Conservation (phyloP, 2,329 filamentous ascomycete species). For the Nemania serpens region DNA sequence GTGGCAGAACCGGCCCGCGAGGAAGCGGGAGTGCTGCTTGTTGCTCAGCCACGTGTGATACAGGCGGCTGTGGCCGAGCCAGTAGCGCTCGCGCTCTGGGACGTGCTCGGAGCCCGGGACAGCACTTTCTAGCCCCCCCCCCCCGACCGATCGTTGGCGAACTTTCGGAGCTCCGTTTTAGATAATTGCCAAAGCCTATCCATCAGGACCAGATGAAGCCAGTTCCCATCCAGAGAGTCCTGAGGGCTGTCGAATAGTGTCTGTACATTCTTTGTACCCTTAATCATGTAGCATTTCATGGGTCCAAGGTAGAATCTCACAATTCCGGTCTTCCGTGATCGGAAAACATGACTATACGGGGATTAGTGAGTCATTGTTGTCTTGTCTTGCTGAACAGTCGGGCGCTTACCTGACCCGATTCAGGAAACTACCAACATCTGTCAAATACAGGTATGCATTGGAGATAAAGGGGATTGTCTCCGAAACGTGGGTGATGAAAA, state of each 20-base stretch:
- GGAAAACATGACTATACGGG: too few relatives aligned
- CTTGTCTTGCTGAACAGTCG: not conserved
- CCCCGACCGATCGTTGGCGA: slow-evolving; percentile 26
- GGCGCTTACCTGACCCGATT: slow-evolving; percentile 12
- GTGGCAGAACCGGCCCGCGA: slow-evolving; percentile 23
- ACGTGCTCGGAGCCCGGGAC: slow-evolving; percentile 21
- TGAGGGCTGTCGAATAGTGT: slow-evolving; percentile 18
- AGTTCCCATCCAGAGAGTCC: slow-evolving; percentile 9
- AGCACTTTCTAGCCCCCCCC: slow-evolving; percentile 24
- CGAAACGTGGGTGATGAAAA: too few relatives aligned
- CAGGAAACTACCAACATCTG: slow-evolving; percentile 11
- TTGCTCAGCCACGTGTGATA: slow-evolving; percentile 26
- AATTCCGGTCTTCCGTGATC: slow-evolving; percentile 14
- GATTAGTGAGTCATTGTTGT: too few relatives aligned
- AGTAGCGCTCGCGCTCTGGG: slow-evolving; percentile 30
- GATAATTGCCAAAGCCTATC: slow-evolving; percentile 23
- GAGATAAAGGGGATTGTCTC: slow-evolving; percentile 24
- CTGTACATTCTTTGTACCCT: slow-evolving; percentile 26
- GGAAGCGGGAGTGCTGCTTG: slow-evolving; percentile 2
- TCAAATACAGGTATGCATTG: slow-evolving; percentile 23
- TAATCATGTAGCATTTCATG: slow-evolving; percentile 19
- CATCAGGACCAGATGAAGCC: slow-evolving; percentile 16
- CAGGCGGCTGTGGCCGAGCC: slow-evolving; percentile 28
- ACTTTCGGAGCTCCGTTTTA: slow-evolving; percentile 24
- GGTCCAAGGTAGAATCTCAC: slow-evolving; percentile 24